Conservation (phyloP, 73 alveolate genomes). For the Paramecium sexaurelia region DNA sequence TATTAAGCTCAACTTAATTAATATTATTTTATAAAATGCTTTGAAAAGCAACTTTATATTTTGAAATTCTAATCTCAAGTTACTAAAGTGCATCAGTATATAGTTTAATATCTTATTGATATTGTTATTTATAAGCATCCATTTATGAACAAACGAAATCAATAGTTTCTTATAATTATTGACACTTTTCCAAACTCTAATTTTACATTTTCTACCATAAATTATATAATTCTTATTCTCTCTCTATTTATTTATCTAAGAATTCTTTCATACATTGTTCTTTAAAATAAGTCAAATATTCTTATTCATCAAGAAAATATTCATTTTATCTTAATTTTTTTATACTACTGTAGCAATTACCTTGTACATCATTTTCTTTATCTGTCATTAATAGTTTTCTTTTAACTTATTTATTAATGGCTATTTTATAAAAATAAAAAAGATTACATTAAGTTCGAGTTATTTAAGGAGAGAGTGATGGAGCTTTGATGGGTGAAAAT, state of each 20-base stretch:
- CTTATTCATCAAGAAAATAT: conserved; percentile 22
- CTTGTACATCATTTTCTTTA: conserved; percentile 13
- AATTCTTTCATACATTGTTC: conserved; percentile 10
- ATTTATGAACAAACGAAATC: not conserved
- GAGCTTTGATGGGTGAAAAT: conserved; percentile 3
- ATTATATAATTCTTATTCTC: not conserved
- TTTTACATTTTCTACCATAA: not conserved
- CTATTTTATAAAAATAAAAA: not conserved
- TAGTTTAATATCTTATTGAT: not conserved
- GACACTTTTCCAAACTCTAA: not conserved
- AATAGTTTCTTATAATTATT: conserved; percentile 12
- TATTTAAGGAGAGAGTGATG: conserved; percentile 10
- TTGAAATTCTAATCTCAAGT: not conserved
- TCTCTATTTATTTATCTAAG: not conserved
- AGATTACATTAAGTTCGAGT: not conserved
- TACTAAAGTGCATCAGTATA: not conserved
- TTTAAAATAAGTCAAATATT: not conserved
- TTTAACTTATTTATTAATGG: not conserved
- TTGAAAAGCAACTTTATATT: not conserved
- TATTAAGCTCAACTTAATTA: not conserved
- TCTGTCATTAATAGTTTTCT: not conserved
- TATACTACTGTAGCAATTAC: not conserved
- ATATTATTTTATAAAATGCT: not conserved
- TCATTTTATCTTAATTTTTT: not conserved
- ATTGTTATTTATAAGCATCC: conserved; percentile 4